phyloP scores from a whole-genome alignment of 75 land plant species.

The Sequoiadendron giganteum region DNA sequence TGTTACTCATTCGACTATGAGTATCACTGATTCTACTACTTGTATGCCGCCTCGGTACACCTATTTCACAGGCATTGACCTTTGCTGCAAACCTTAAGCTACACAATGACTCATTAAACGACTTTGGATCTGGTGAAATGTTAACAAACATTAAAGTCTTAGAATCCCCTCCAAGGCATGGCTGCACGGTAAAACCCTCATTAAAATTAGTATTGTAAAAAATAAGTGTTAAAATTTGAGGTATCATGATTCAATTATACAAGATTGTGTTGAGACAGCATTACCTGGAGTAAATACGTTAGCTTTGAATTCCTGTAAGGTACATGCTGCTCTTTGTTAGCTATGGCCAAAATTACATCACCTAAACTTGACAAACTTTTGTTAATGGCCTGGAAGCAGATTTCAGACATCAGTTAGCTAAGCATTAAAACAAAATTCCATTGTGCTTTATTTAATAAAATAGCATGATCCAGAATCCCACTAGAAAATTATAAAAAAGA shows the following conservation, averaged over 20 bases:
- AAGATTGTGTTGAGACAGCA: background rate
- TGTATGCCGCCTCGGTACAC: constrained; percentile 32
- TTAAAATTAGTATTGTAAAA: constrained; percentile 1
- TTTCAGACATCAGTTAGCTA: background rate
- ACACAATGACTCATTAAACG: constrained; percentile 33
- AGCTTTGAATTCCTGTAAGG: constrained; percentile 40
- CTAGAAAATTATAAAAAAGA: background rate
- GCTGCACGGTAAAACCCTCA: constrained; percentile 14
- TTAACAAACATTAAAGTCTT: constrained; percentile 44
- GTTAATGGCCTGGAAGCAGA: constrained; percentile 29
- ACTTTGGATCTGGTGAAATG: constrained; percentile 33
- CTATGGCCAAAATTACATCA: constrained; percentile 37
- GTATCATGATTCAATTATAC: background rate
- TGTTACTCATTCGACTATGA: constrained; percentile 11
- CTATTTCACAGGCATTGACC: constrained; percentile 40
- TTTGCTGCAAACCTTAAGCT: constrained; percentile 42
- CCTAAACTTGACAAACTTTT: constrained; percentile 39
- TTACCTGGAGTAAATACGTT: constrained; percentile 36
- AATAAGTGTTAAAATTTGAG: background rate
- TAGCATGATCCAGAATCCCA: background rate
- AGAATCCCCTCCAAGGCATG: constrained; percentile 38
- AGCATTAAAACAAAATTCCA: background rate
- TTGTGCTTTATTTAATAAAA: background rate
- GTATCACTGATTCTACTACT: constrained; percentile 14
- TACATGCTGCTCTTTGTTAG: constrained; percentile 39